These are phyloP conservation scores for Cephalotrichum gorgonifer DNA, from an alignment of 2,329 filamentous ascomycete species.

Conservation along the genomic window DNA sequence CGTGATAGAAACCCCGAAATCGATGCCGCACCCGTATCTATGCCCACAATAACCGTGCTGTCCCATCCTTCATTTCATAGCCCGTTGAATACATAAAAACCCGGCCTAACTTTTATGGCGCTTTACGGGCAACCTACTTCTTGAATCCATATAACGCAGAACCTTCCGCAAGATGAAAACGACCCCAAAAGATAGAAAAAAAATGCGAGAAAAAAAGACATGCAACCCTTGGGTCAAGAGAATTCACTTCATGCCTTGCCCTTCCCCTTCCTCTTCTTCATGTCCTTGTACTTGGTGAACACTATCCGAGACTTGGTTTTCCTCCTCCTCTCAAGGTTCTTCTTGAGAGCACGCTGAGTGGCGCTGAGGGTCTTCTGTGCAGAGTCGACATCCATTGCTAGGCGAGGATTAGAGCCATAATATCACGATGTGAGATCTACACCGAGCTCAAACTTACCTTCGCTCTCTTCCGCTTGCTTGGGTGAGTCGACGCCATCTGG, in stretches of 20 bases:
- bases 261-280: constrained; percentile 31
- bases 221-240: neutral
- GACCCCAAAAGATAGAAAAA: neutral
- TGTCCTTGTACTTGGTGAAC: constrained; percentile 47
- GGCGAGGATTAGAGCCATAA: neutral
- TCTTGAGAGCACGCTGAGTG: constrained; percentile 22
- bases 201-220: neutral
- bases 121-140: neutral
- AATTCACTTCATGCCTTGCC: constrained; percentile 25
- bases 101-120: neutral
- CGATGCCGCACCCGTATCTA: too few species aligned
- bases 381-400: constrained; percentile 48
- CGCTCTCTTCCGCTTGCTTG: neutral
- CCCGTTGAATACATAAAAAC: neutral
- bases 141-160: neutral
- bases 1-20: too few species aligned
- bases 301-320: constrained; percentile 47
- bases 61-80: neutral
- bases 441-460: neutral
- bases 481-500: neutral
- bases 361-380: constrained; percentile 11
- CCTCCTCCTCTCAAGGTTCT: constrained; percentile 46
- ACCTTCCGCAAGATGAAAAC: neutral
- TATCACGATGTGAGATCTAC: neutral
- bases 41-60: neutral